Evolutionary conservation across 345 rosid genomes (phyloP).

Genomic region (Lepidium didymum): DNA sequence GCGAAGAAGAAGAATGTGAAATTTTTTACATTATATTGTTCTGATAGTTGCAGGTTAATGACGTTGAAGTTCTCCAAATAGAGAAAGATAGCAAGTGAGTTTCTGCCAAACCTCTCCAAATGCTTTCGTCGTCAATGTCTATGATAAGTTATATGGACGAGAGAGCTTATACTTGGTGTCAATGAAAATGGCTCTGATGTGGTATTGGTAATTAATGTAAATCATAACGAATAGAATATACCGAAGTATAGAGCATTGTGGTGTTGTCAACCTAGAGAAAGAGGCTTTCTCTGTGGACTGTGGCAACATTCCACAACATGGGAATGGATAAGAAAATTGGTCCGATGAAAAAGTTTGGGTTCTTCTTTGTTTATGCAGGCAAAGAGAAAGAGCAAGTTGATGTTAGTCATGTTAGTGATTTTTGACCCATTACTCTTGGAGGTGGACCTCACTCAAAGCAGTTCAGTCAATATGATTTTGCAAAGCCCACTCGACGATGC

Average conservation of each 20-base stretch:
- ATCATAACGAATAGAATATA: slow-evolving; percentile 36
- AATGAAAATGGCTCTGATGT: background rate
- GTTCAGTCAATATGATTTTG: too few species aligned
- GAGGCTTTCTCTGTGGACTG: slow-evolving; percentile 20
- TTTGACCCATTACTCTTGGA: too few species aligned
- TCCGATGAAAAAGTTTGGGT: slow-evolving; percentile 3
- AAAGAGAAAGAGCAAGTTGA: too few species aligned
- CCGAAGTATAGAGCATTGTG: slow-evolving; percentile 31
- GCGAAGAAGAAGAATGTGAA: too few species aligned
- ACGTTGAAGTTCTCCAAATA: slow-evolving; percentile 47
- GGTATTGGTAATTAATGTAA: slow-evolving; percentile 11
- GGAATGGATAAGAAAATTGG: slow-evolving; percentile 24
- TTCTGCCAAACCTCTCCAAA: slow-evolving; percentile 9
- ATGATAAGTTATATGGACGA: background rate
- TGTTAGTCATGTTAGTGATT: too few species aligned
- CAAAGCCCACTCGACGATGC: too few species aligned
- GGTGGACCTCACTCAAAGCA: too few species aligned
- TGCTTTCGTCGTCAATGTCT: slow-evolving; percentile 5
- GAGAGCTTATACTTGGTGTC: background rate
- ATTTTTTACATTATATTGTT: too few species aligned
- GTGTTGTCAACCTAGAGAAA: slow-evolving; percentile 25
- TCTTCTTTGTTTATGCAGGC: too few species aligned
- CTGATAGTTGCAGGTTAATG: slow-evolving; percentile 26
- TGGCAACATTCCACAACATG: slow-evolving; percentile 24
- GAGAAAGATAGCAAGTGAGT: slow-evolving; percentile 34